Percentiles rank a stretch among this genome's conserved stretches.
Conservation (phyloP, 345 rosid genomes). For the Citrus trifoliata region DNA sequence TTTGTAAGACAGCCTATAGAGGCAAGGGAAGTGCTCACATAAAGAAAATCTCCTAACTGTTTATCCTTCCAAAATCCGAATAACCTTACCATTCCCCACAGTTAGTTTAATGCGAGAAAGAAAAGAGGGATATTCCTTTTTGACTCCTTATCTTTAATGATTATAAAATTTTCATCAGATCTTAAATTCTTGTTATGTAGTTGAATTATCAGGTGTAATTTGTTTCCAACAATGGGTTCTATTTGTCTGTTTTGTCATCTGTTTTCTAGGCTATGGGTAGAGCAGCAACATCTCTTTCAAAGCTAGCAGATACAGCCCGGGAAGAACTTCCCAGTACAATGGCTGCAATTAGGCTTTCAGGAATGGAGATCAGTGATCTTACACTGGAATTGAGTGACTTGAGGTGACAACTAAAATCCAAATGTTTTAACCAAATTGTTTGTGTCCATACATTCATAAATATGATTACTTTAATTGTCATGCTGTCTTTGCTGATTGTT, state of each 20-base stretch:
- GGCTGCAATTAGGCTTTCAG: constrained; percentile 91
- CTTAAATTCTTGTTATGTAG: not conserved
- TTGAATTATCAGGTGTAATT: not conserved
- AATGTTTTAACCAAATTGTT: not conserved
- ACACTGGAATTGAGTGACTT: constrained; percentile 87
- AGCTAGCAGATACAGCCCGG: constrained; percentile 88
- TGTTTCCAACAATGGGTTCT: not conserved
- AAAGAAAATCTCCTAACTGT: too few relatives aligned
- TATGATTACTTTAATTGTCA: not conserved
- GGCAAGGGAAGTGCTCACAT: too few relatives aligned
- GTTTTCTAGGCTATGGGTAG: constrained; percentile 67
- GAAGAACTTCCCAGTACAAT: constrained; percentile 93
- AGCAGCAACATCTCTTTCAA: constrained; percentile 86
- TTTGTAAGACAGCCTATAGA: too few relatives aligned
- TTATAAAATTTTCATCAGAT: not conserved
- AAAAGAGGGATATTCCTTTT: too few relatives aligned
- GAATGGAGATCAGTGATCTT: constrained; percentile 98
- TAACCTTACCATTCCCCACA: too few relatives aligned
- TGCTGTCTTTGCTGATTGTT: not conserved
- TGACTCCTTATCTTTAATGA: not conserved
- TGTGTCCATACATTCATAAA: not conserved
- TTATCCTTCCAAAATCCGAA: too few relatives aligned
- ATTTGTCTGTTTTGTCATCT: not conserved
- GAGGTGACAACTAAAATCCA: constrained; percentile 44
- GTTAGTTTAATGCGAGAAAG: too few relatives aligned